A percentile compares a stretch with the other conserved stretches of the same genome.
Conservation (phyloP, 371 early-diverging fungal species). For the Sanchytrium tribonematis region DNA sequence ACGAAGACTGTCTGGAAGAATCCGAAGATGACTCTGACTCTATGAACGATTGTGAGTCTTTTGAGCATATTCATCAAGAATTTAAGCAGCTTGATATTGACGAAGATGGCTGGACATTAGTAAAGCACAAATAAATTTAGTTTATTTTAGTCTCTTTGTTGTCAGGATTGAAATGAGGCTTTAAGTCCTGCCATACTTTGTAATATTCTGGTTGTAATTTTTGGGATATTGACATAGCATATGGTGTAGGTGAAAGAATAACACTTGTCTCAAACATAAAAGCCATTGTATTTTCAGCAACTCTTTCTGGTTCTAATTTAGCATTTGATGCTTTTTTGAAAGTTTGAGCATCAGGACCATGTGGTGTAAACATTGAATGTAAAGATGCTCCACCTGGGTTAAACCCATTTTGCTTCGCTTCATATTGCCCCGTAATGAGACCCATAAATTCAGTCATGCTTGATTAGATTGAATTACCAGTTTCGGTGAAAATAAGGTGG, state of each 20-base stretch:
- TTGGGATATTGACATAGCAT: slow-evolving; percentile 42
- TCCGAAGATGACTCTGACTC: too few relatives aligned
- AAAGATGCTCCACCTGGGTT: slow-evolving; percentile 67
- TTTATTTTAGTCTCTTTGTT: too few relatives aligned
- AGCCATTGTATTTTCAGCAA: slow-evolving; percentile 45
- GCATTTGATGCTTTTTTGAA: slow-evolving; percentile 42
- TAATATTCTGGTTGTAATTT: slow-evolving; percentile 1
- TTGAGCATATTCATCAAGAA: too few relatives aligned
- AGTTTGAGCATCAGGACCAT: slow-evolving; percentile 67
- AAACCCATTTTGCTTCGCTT: slow-evolving; percentile 62
- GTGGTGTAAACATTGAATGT: slow-evolving; percentile 43
- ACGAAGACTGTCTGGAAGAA: too few relatives aligned
- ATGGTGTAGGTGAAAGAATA: slow-evolving; percentile 45
- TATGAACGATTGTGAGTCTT: too few relatives aligned
- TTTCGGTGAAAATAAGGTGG: slow-evolving; percentile 90
- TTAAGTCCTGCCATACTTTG: too few relatives aligned
- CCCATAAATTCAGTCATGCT: slow-evolving; percentile 79
- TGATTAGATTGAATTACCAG: slow-evolving; percentile 30
- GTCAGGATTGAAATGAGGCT: too few relatives aligned
- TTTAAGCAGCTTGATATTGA: too few relatives aligned
- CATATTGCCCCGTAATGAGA: slow-evolving; percentile 60
- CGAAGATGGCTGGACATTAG: too few relatives aligned
- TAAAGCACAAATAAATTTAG: too few relatives aligned
- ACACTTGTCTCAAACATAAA: slow-evolving; percentile 84
- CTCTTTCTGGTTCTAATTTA: slow-evolving; percentile 40